A percentile compares a stretch with the other conserved stretches of the same genome.
Evolutionary conservation across 768 basidiomycete genomes (phyloP).

Genomic region (Suillus subaureus): DNA sequence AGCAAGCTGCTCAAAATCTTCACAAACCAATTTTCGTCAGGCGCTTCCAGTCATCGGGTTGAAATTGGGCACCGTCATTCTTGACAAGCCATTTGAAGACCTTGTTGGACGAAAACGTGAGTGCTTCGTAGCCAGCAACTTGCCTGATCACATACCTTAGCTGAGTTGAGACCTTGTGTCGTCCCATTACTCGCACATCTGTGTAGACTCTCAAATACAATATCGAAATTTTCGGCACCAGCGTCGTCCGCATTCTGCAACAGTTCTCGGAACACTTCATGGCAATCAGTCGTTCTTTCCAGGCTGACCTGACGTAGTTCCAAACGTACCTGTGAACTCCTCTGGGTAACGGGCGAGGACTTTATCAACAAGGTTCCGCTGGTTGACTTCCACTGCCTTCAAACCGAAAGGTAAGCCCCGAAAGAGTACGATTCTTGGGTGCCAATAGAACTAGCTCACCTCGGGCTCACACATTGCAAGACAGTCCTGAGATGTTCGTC

Average conservation of each 20-base stretch:
- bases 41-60: constrained; percentile 47
- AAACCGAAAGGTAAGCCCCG: background rate
- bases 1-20: background rate
- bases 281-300: background rate
- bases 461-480: background rate
- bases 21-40: constrained; percentile 45
- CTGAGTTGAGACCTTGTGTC: background rate
- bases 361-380: constrained; percentile 18
- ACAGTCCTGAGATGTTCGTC: background rate
- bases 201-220: constrained; percentile 36
- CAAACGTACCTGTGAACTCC: constrained; percentile 17
- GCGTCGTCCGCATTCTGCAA: constrained; percentile 62
- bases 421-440: background rate
- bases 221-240: constrained; percentile 33
- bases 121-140: background rate
- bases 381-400: constrained; percentile 14
- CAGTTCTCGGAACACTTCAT: constrained; percentile 51
- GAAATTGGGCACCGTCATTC: constrained; percentile 52
- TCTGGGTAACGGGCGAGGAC: constrained; percentile 20
- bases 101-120: constrained; percentile 25
- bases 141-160: background rate
- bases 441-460: background rate
- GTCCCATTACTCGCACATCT: constrained; percentile 8
- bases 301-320: background rate
- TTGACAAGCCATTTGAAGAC: constrained; percentile 42